Base-by-base conservation (phyloP, 2,329 filamentous ascomycete species). In the Oidium heveae region DNA sequence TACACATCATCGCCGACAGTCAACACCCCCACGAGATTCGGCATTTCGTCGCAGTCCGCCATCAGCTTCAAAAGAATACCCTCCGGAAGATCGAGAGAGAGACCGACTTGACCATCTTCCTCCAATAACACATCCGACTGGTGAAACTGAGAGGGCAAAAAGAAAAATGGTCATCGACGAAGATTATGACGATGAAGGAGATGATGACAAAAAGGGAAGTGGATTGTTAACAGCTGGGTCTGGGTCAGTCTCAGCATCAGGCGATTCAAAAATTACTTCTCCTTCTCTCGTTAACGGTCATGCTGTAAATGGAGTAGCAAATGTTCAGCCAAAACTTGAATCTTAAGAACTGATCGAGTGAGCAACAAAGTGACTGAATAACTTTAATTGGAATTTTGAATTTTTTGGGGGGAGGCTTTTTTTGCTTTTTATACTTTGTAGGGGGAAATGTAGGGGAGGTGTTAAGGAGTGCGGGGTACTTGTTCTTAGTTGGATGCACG, bases 101-200 rank as follows among this genome's bases (percentile, higher is more conserved):
- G 57, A 73, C 67, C 54, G 66, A 64, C 56, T 59, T 43, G 60
- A 62, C 8, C 60, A 61, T 22, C 58, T 58, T 34, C 62, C 71
- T 28, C 70, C 72, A 34, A 68, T 68, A 3, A 63, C 64, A 41
- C 67, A 75, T 32, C 67, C 74, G 1, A 67, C 73, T 18, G 80
- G 80, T 56, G 89, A 96, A 69, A 85, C 87, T 10, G 79, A 84
- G 66, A 71, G 79, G 54, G 87, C 91, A 36, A 86, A 87, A 20
- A 76, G 91, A 22, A 94, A 94, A 68, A 93, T 98, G 79, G 89
- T 96, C 7, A 85, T 96, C 20, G 88, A 98, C 61, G 91, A 98
- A 66, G 84, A 96, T 66, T 96, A 98, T 63, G 89, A 96, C 66
- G 89, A 96, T 63, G 89, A 88, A 56, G 86, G 79, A 4, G 88